Evolutionary conservation across 2,329 filamentous ascomycete genomes (phyloP).

Genomic region (Colletotrichum caudatum): DNA sequence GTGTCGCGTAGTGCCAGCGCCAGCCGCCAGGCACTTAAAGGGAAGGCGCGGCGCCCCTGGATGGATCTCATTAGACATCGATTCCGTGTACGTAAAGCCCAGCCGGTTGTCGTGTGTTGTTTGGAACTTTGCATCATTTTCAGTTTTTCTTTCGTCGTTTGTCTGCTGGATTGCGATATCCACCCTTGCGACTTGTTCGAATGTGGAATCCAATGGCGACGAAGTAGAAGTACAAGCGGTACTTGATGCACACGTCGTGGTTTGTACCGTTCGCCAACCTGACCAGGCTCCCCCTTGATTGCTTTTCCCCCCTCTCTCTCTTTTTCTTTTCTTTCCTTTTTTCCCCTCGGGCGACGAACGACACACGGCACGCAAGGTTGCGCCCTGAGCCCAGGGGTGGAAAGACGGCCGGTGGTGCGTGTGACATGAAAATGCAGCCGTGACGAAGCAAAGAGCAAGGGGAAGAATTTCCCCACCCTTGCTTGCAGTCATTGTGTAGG

Average conservation of each 20-base stretch:
- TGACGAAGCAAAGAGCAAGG: constrained; percentile 27
- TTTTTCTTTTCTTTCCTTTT: no score
- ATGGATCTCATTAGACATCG: constrained; percentile 44
- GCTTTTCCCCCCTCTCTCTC: not conserved
- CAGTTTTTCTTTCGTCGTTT: constrained; percentile 33
- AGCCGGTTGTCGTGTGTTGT: constrained; percentile 39
- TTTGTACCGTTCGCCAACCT: constrained; percentile 22
- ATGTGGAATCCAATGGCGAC: not conserved
- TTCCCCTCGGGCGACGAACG: not conserved
- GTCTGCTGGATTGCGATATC: constrained; percentile 28
- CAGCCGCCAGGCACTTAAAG: constrained; percentile 40
- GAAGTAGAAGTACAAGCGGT: constrained; percentile 36
- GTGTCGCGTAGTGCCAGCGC: constrained; percentile 33
- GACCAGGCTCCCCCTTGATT: constrained; percentile 10
- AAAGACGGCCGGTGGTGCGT: constrained; percentile 13
- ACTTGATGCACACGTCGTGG: constrained; percentile 13
- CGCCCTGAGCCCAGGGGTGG: not conserved
- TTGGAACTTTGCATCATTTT: constrained; percentile 26
- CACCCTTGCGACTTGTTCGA: constrained; percentile 24
- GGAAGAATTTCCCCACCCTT: constrained; percentile 6
- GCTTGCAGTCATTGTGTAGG: constrained; percentile 25
- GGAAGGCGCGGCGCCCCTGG: constrained; percentile 40
- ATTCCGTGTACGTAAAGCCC: constrained; percentile 42
- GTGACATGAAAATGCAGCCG: constrained; percentile 30
- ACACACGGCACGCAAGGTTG: constrained; percentile 1